These are phyloP conservation scores for Talaromyces piceae DNA, from an alignment of 2,329 filamentous ascomycete genomes.

Conservation along the genomic window DNA sequence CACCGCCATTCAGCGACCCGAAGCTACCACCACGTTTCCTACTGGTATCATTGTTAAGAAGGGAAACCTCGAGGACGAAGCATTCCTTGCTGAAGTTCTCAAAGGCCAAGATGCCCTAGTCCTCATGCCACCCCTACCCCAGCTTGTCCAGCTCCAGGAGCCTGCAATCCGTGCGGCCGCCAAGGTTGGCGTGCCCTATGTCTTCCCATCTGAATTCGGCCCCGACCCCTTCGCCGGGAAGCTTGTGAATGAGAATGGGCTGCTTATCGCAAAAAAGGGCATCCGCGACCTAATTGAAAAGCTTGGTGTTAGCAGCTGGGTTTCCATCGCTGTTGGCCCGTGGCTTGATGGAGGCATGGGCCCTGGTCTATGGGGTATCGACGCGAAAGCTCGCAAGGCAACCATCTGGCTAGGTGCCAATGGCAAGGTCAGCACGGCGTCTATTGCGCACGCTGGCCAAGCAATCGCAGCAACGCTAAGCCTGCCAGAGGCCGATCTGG, in stretches of 20 bases:
- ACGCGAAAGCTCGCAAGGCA: conserved; percentile 36
- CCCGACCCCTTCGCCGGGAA: conserved; percentile 24
- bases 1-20: conserved; percentile 44
- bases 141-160: conserved; percentile 39
- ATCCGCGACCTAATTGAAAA: conserved; percentile 24
- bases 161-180: conserved; percentile 47
- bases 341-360: conserved; percentile 49
- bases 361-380: conserved; percentile 41
- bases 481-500: conserved; percentile 36
- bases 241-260: conserved; percentile 24
- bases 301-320: conserved; percentile 33
- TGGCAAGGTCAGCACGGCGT: conserved; percentile 50
- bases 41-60: conserved; percentile 34
- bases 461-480: conserved; percentile 47
- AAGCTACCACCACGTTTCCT: conserved; percentile 37
- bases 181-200: conserved; percentile 47
- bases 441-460: conserved; percentile 49
- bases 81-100: conserved; percentile 44
- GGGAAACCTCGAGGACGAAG: conserved; percentile 44
- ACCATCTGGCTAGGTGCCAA: conserved; percentile 51
- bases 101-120: conserved; percentile 50
- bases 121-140: conserved; percentile 44
- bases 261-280: conserved; percentile 23
- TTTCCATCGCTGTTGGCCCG: conserved; percentile 40
- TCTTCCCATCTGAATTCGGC: conserved; percentile 47